Evolutionary conservation across 1,284 basidiomycete genomes (phyloP), one percentile per base, ranked within the genome.

Genomic region (Sporisorium iseilematis-ciliati): DNA sequence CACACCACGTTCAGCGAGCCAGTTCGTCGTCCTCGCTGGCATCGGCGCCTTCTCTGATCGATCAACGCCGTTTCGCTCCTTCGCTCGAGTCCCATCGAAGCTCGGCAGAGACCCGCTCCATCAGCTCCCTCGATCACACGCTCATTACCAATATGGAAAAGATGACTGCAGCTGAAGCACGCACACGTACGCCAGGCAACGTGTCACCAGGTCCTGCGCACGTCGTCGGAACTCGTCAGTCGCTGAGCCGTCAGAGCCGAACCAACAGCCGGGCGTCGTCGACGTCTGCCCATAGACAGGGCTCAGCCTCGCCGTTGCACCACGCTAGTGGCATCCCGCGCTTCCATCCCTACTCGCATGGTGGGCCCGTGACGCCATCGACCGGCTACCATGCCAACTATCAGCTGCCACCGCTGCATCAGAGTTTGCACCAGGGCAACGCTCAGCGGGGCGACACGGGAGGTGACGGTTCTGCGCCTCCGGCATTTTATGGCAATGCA

Each of bases 111-210:
- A 73, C 68, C 3, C 64, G 78, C 18, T 77, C 76, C 29, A 68
- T 78, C 41, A 73, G 70, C 60, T 82, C 81, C 23, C 58, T 82
- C 2, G 81, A 82, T 42, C 70, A 78, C 43, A 80, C 80, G 73
- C 75, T 82, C 51, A 79, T 82, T 52, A 70, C 77, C 61, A 79
- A 82, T 49, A 77, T 82, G 78, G 81, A 78, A 42, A 80, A 77
- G 49, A 80, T 80, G 80, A 79, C 79, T 12, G 79, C 78, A 7
- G 80, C 76, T 41, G 78, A 81, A 33, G 66, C 63, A n/a, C 57
- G 79, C 18, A 45, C 64, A 12, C 67, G 73, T 4, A 74, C 69
- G 11, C 70, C 76, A 0, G 79, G 81, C 51, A 80, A 71, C 35
- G 73, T 72, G 12, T 79, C 78, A 29, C 81, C 79, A 14, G 70